phyloP scores from a whole-genome alignment of 1,139 yeast genomes.

The Taphrina wiesneri region DNA sequence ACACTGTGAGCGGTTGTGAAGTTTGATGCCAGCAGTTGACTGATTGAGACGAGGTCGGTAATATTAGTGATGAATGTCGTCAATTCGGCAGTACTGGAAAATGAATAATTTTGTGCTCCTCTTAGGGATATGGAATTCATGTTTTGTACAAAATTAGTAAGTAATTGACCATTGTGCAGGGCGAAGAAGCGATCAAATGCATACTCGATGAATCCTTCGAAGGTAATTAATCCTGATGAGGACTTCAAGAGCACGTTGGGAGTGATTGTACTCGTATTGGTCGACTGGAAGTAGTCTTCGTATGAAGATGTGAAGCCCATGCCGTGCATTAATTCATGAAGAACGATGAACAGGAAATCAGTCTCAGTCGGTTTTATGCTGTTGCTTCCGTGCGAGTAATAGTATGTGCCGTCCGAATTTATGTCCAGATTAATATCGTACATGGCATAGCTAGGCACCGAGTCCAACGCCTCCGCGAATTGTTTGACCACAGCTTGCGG shows the following conservation, averaged over 20 bases:
- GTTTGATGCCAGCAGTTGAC: not conserved
- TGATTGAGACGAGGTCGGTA: not conserved
- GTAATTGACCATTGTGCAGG: not conserved
- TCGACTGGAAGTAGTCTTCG: slow-evolving; percentile 26
- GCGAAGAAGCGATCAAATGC: slow-evolving; percentile 29
- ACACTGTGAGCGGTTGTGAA: slow-evolving; percentile 19
- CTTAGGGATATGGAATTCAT: not conserved
- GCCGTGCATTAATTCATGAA: slow-evolving; percentile 36
- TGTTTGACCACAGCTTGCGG: slow-evolving; percentile 35
- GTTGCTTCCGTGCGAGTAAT: not conserved
- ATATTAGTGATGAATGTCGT: not conserved
- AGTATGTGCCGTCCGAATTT: slow-evolving; percentile 25
- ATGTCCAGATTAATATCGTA: slow-evolving; percentile 30
- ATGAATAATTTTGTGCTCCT: not conserved
- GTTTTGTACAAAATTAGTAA: not conserved
- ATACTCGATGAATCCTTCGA: slow-evolving; percentile 31
- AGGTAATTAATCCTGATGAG: not conserved
- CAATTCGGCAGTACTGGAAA: not conserved
- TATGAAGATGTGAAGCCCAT: slow-evolving; percentile 33
- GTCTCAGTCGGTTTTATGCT: slow-evolving; percentile 11
- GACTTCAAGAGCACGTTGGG: slow-evolving; percentile 23
- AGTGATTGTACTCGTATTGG: slow-evolving; percentile 17
- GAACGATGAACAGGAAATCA: slow-evolving; percentile 26
- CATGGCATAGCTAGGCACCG: not conserved
- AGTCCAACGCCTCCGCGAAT: not conserved